phyloP scores from a whole-genome alignment of 208 protist genomes.

The Trypanosoma avium region DNA sequence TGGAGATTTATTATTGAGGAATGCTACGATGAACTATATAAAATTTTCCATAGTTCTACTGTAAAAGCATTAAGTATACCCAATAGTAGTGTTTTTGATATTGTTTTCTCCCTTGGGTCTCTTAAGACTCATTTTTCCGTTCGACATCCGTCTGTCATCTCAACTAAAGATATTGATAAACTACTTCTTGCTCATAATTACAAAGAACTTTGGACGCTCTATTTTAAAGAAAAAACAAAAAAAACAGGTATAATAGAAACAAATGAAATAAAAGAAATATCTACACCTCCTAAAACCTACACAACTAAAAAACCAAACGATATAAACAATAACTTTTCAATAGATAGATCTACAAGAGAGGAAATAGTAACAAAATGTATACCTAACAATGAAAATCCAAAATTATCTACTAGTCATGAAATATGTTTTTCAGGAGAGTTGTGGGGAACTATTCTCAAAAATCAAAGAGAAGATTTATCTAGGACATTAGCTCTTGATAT shows the following conservation, averaged over 20 bases:
- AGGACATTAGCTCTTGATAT: slow-evolving; percentile 15
- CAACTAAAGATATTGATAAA: slow-evolving; percentile 12
- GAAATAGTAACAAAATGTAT: not conserved
- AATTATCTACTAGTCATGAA: slow-evolving; percentile 23
- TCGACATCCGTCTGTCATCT: slow-evolving; percentile 25
- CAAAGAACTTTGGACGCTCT: slow-evolving; percentile 5
- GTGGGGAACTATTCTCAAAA: slow-evolving; percentile 28
- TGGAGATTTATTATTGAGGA: slow-evolving; percentile 29
- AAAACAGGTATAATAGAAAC: not conserved
- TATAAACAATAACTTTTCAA: not conserved
- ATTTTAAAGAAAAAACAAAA: not conserved
- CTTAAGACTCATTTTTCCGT: slow-evolving; percentile 45
- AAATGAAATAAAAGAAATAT: not conserved
- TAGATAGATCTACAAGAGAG: not conserved
- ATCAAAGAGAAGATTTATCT: slow-evolving; percentile 5
- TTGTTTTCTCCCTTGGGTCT: slow-evolving; percentile 13
- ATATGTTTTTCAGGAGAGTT: slow-evolving; percentile 29
- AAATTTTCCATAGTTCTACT: slow-evolving; percentile 30
- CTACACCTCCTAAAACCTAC: not conserved
- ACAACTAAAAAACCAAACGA: not conserved
- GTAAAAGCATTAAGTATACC: slow-evolving; percentile 31
- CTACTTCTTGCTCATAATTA: not conserved
- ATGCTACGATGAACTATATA: slow-evolving; percentile 29
- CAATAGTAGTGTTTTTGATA: slow-evolving; percentile 36
- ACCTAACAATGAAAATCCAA: not conserved